Conservation (phyloP, 148 eudicot genomes). For the Spergularia bocconei region DNA sequence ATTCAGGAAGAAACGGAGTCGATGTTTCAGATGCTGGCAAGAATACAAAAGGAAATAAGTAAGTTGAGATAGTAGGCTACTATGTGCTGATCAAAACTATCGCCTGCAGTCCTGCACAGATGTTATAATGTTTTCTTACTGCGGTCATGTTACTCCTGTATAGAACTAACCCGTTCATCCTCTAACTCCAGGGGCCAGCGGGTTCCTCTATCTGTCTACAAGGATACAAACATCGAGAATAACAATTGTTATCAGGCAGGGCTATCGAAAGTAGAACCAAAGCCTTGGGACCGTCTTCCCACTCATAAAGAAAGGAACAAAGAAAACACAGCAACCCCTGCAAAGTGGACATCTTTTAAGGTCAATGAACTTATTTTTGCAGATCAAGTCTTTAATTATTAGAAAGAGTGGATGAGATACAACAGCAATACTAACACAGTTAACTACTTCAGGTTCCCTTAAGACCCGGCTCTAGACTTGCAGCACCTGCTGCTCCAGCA, state of each 20-base stretch:
- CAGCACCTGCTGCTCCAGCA: conserved; percentile 40
- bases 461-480: conserved; percentile 45
- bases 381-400: background rate
- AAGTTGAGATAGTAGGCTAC: conserved; percentile 19
- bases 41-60: conserved; percentile 63
- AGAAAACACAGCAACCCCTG: conserved; percentile 78
- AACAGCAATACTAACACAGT: conserved; percentile 12
- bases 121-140: background rate
- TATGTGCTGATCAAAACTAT: conserved; percentile 6
- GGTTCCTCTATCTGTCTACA: conserved; percentile 49
- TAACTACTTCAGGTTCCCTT: conserved; percentile 55
- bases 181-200: conserved; percentile 45
- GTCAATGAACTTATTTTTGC: conserved; percentile 26
- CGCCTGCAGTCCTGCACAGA: no score
- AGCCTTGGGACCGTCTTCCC: conserved; percentile 74
- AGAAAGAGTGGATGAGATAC: background rate
- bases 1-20: conserved; percentile 48
- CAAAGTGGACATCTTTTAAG: conserved; percentile 88
- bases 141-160: background rate
- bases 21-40: conserved; percentile 42
- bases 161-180: conserved; percentile 4
- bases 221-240: conserved; percentile 42
- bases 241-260: conserved; percentile 35
- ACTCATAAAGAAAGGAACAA: conserved; percentile 85
- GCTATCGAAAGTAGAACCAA: conserved; percentile 39